A percentile compares a stretch with the other conserved stretches of the same genome.
Conservation (phyloP, 2,329 filamentous ascomycete genomes). For the Diaporthe citriasiana region DNA sequence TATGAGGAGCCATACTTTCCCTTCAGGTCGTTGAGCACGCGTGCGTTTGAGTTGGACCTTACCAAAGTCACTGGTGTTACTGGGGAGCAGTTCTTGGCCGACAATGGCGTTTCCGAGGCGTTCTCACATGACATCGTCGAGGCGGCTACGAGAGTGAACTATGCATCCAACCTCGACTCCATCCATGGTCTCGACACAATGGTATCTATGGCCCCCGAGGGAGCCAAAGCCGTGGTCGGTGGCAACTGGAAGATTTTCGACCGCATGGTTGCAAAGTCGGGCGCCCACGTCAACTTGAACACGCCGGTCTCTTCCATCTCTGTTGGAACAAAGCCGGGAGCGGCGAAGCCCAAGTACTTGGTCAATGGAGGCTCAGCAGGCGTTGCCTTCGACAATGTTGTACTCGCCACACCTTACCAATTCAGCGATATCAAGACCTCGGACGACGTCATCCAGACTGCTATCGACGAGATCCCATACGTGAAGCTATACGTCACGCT, state of each 20-base stretch:
- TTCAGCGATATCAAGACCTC: constrained; percentile 78
- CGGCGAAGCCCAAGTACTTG: constrained; percentile 61
- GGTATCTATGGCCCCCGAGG: constrained; percentile 91
- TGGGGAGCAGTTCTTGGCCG: constrained; percentile 78
- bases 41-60: constrained; percentile 77
- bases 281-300: constrained; percentile 74
- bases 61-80: constrained; percentile 76
- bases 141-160: constrained; percentile 93
- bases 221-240: constrained; percentile 82
- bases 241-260: constrained; percentile 97
- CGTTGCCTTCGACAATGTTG: constrained; percentile 80
- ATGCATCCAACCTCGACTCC: constrained; percentile 86
- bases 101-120: constrained; percentile 70
- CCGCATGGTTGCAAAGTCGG: constrained; percentile 78
- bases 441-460: constrained; percentile 75
- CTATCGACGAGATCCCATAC: constrained; percentile 86
- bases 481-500: constrained; percentile 90
- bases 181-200: constrained; percentile 93
- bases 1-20: constrained; percentile 89
- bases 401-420: constrained; percentile 88
- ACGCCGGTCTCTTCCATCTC: constrained; percentile 75
- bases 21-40: constrained; percentile 80
- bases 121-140: constrained; percentile 90
- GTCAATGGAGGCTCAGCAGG: constrained; percentile 57
- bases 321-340: constrained; percentile 58